Percentiles rank a stretch among this genome's conserved stretches.
Evolutionary conservation across 306 rosid species (phyloP).

Genomic region (Mimosa pudica): DNA sequence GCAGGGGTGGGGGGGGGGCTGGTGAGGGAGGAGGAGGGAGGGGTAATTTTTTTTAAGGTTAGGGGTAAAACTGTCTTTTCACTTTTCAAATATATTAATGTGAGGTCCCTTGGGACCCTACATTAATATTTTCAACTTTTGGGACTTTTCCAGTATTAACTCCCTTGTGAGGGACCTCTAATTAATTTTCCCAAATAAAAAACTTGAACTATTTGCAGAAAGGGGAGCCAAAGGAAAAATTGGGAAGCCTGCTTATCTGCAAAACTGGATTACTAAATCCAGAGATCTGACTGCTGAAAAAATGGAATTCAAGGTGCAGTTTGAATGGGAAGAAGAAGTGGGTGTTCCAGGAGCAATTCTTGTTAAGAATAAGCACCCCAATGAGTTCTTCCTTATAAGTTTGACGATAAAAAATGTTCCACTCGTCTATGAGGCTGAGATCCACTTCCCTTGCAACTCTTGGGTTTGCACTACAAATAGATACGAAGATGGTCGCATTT

Average conservation of each 20-base stretch:
- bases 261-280: slow-evolving; percentile 50
- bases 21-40: too few relatives aligned
- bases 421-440: slow-evolving; percentile 27
- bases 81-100: too few relatives aligned
- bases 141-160: too few relatives aligned
- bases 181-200: too few relatives aligned
- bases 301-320: slow-evolving; percentile 44
- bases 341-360: slow-evolving; percentile 65
- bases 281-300: slow-evolving; percentile 46
- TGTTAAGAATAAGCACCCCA: slow-evolving; percentile 45
- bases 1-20: too few relatives aligned
- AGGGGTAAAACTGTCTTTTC: too few relatives aligned
- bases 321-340: slow-evolving; percentile 52
- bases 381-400: slow-evolving; percentile 60
- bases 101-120: too few relatives aligned
- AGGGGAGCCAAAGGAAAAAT: slow-evolving; percentile 44
- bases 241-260: slow-evolving; percentile 54
- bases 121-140: too few relatives aligned
- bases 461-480: slow-evolving; percentile 56
- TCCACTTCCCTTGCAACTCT: slow-evolving; percentile 65
- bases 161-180: too few relatives aligned
- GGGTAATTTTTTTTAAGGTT: too few relatives aligned
- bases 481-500: slow-evolving; percentile 53
- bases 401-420: slow-evolving; percentile 64
- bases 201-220: background rate